Conservation (phyloP, 306 rosid species). For the Acacia crassicarpa region DNA sequence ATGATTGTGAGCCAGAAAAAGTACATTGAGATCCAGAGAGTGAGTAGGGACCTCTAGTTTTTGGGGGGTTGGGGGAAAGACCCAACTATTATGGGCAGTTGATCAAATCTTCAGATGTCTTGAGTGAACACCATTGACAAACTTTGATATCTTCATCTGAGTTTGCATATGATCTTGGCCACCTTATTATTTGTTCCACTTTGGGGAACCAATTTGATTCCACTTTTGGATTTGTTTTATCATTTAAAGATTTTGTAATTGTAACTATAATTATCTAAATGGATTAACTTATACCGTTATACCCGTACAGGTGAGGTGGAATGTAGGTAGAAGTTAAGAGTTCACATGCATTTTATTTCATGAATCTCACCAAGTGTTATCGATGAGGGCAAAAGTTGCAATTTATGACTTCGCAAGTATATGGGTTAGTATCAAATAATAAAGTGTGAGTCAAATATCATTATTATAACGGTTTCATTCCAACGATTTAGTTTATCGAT, state of each 20-base stretch:
- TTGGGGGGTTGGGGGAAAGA: not conserved
- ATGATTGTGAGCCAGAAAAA: slow-evolving; percentile 6
- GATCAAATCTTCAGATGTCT: slow-evolving; percentile 30
- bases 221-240: not conserved
- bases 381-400: too few species aligned
- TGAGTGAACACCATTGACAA: not conserved
- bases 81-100: slow-evolving; percentile 8
- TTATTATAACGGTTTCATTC: rapidly evolving
- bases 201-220: not conserved
- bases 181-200: not conserved
- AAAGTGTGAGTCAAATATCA: too few species aligned
- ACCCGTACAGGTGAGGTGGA: not conserved
- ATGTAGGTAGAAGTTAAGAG: not conserved
- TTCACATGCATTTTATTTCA: too few species aligned
- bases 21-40: not conserved
- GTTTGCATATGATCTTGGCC: not conserved
- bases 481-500: too few species aligned
- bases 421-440: too few species aligned
- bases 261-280: too few species aligned
- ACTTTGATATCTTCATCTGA: not conserved
- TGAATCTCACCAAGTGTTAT: not conserved
- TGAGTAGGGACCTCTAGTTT: slow-evolving; percentile 36
- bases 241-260: not conserved
- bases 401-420: too few species aligned
- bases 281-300: not conserved